Evolutionary conservation across 176 grass and related monocot species (phyloP).

Genomic region (Stipa capillata): DNA sequence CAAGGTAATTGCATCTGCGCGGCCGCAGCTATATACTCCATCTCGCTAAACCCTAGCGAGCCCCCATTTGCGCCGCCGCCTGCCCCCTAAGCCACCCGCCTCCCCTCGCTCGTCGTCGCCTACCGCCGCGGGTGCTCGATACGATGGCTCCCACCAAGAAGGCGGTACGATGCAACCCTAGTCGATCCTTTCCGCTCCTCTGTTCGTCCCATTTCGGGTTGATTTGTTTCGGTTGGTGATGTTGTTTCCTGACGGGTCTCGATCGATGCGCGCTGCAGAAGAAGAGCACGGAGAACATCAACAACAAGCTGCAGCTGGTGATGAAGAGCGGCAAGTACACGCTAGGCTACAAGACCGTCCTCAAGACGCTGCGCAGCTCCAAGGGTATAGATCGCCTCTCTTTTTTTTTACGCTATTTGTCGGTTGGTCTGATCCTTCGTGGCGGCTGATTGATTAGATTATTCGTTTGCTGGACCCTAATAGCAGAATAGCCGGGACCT

Average conservation of each 20-base stretch:
- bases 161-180: constrained; percentile 49
- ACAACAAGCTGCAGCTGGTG: constrained; percentile 90
- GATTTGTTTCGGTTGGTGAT: neutral
- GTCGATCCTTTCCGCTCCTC: neutral
- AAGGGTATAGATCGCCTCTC: constrained; percentile 46
- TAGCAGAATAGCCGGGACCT: rapidly evolving
- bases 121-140: constrained; percentile 1
- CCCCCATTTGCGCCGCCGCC: constrained; percentile 35
- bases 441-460: neutral
- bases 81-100: neutral
- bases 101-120: neutral
- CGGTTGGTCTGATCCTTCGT: neutral
- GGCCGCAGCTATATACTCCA: neutral
- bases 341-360: constrained; percentile 92
- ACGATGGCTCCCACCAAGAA: constrained; percentile 93
- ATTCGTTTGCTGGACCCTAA: neutral
- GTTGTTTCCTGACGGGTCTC: neutral
- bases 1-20: neutral
- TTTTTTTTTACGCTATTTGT: neutral
- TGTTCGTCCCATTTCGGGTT: neutral
- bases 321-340: constrained; percentile 99
- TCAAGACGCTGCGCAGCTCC: constrained; percentile 86
- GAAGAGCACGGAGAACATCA: constrained; percentile 94
- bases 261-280: constrained; percentile 48
- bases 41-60: constrained; percentile 13